phyloP scores from a whole-genome alignment of 75 land plant genomes.

The Isoetes taiwanensis region DNA sequence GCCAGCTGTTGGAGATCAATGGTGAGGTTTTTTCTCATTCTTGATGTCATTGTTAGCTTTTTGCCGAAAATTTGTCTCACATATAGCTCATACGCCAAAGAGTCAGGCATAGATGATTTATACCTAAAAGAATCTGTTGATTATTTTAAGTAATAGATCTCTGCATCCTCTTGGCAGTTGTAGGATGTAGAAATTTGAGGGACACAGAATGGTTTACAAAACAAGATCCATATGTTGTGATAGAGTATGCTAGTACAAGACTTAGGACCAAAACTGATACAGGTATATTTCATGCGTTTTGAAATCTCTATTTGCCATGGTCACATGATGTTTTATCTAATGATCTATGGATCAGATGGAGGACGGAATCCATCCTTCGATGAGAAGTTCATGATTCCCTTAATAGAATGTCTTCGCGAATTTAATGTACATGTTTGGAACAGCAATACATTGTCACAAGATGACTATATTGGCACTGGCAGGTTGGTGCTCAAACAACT shows the following conservation, averaged over 20 bases:
- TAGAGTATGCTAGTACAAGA: constrained; percentile 61
- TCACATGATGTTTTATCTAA: too few relatives aligned
- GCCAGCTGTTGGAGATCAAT: constrained; percentile 21
- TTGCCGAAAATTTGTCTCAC: too few relatives aligned
- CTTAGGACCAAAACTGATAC: constrained; percentile 64
- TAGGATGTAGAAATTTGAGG: constrained; percentile 65
- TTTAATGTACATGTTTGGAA: constrained; percentile 63
- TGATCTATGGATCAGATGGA: too few relatives aligned
- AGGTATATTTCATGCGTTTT: constrained; percentile 23
- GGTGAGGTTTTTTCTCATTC: too few relatives aligned
- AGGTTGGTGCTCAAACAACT: constrained; percentile 20
- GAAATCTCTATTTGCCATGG: too few relatives aligned
- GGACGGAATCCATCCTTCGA: constrained; percentile 70
- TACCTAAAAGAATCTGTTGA: too few relatives aligned
- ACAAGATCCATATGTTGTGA: constrained; percentile 83
- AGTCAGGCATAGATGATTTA: too few relatives aligned
- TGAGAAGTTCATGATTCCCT: constrained; percentile 49
- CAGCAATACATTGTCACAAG: constrained; percentile 59
- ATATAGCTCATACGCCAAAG: too few relatives aligned
- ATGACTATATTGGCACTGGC: constrained; percentile 73
- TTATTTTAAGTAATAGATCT: too few relatives aligned
- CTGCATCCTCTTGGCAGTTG: too few relatives aligned
- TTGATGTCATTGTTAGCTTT: too few relatives aligned
- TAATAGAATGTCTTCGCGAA: constrained; percentile 73
- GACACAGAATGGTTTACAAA: constrained; percentile 82